These are phyloP conservation scores for Hyparrhenia diplandra DNA, from an alignment of 176 grass and related monocot genomes.

Conservation along the genomic window DNA sequence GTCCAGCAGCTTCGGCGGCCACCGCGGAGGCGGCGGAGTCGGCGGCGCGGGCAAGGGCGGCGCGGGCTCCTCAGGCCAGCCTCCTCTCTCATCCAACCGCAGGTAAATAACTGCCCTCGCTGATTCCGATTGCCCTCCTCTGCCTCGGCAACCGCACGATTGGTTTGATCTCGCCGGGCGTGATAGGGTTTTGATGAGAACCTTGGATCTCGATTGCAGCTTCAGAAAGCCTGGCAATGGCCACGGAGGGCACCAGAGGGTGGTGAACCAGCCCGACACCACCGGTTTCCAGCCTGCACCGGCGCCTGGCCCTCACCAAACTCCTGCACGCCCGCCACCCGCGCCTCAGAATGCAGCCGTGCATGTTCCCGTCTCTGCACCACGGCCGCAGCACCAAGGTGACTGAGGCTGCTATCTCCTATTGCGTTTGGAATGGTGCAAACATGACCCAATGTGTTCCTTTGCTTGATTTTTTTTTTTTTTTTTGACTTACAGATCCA, in stretches of 20 bases:
- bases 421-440: not conserved
- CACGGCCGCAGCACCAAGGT: conserved; percentile 42
- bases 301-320: conserved; percentile 30
- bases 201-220: conserved; percentile 57
- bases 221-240: conserved; percentile 68
- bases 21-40: conserved; percentile 58
- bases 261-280: conserved; percentile 42
- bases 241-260: conserved; percentile 57
- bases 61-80: conserved; percentile 34
- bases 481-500: conserved; percentile 4
- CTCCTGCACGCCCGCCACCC: conserved; percentile 30
- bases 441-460: not conserved
- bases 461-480: conserved; percentile 13
- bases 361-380: not conserved
- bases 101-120: conserved; percentile 34
- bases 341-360: conserved; percentile 43
- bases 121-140: not conserved
- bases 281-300: conserved; percentile 56
- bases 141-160: not conserved
- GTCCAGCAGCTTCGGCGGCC: conserved; percentile 62
- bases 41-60: conserved; percentile 45
- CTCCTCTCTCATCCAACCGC: conserved; percentile 50
- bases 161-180: conserved; percentile 10
- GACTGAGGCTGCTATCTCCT: not conserved
- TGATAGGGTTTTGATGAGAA: conserved; percentile 36